Conservation (phyloP, 768 basidiomycete genomes). For the Lentinus tigrinus region DNA sequence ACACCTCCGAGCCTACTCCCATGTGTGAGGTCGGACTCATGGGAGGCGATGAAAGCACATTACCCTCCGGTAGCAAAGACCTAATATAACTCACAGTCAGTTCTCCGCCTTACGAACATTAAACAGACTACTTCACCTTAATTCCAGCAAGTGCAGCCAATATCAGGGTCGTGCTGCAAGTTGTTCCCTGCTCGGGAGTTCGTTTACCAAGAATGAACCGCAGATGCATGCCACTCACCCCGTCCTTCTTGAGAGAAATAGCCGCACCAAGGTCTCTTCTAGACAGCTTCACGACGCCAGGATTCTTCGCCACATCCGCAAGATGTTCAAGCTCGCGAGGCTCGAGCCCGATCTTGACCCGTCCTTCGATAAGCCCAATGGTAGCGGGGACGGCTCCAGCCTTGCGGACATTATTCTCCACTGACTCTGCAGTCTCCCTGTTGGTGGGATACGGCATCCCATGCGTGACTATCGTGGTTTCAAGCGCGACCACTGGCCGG, state of each 20-base stretch:
- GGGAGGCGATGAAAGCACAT: conserved; percentile 21
- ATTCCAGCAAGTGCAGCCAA: conserved; percentile 84
- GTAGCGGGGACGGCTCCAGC: conserved; percentile 87
- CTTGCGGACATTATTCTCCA: conserved; percentile 72
- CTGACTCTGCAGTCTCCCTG: conserved; percentile 62
- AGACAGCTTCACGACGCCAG: conserved; percentile 61
- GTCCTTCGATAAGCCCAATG: conserved; percentile 79
- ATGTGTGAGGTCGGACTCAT: not conserved
- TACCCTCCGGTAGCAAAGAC: conserved; percentile 93
- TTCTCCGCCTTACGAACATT: not conserved
- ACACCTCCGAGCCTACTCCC: conserved; percentile 73
- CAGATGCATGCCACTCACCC: conserved; percentile 29
- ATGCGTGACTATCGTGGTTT: conserved; percentile 90
- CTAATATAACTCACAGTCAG: conserved; percentile 37
- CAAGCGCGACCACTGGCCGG: conserved; percentile 82
- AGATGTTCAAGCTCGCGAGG: conserved; percentile 64
- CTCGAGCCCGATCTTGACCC: conserved; percentile 82
- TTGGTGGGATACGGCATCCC: conserved; percentile 86
- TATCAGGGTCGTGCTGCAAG: conserved; percentile 71
- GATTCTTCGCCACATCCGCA: conserved; percentile 48
- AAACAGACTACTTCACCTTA: conserved; percentile 47
- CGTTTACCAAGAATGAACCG: not conserved
- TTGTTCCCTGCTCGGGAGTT: conserved; percentile 47
- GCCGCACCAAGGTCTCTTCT: conserved; percentile 78
- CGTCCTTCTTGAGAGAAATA: conserved; percentile 65